phyloP scores from a whole-genome alignment of 2,329 filamentous ascomycete species.

The Pseudogymnoascus sp. region DNA sequence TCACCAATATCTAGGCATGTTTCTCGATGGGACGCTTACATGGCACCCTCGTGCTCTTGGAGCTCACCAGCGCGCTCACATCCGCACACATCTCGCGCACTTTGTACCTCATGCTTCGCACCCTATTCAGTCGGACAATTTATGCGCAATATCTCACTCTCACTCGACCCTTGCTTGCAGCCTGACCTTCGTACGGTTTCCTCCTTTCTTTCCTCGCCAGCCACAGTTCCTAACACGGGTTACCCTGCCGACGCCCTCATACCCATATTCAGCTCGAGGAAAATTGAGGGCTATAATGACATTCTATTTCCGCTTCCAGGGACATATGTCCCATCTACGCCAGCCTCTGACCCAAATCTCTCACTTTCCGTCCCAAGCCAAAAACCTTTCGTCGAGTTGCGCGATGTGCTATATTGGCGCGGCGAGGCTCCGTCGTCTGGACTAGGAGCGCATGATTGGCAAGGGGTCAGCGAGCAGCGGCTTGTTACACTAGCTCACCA shows the following conservation, averaged over 20 bases:
- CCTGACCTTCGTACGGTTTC: slow-evolving; percentile 40
- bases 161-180: slow-evolving; percentile 43
- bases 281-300: slow-evolving; percentile 45
- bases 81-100: background rate
- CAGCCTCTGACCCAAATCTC: slow-evolving; percentile 26
- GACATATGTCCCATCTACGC: slow-evolving; percentile 34
- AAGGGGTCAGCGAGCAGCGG: slow-evolving; percentile 49
- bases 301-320: slow-evolving; percentile 37
- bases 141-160: slow-evolving; percentile 19
- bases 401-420: slow-evolving; percentile 45
- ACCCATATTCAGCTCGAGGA: slow-evolving; percentile 49
- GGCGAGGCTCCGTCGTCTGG: slow-evolving; percentile 39
- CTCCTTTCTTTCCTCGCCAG: slow-evolving; percentile 42
- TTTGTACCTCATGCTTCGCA: slow-evolving; percentile 9
- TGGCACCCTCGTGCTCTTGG: background rate
- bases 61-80: background rate
- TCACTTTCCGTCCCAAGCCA: background rate
- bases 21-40: slow-evolving; percentile 3
- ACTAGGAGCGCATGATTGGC: slow-evolving; percentile 45
- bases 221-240: slow-evolving; percentile 24
- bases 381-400: slow-evolving; percentile 30
- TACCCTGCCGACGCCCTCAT: slow-evolving; percentile 38
- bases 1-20: background rate
- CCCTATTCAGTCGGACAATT: slow-evolving; percentile 27
- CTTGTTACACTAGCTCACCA: slow-evolving; percentile 46